These are phyloP conservation scores for Fusarium falciforme DNA, from an alignment of 2,329 filamentous ascomycete species.

Conservation along the genomic window DNA sequence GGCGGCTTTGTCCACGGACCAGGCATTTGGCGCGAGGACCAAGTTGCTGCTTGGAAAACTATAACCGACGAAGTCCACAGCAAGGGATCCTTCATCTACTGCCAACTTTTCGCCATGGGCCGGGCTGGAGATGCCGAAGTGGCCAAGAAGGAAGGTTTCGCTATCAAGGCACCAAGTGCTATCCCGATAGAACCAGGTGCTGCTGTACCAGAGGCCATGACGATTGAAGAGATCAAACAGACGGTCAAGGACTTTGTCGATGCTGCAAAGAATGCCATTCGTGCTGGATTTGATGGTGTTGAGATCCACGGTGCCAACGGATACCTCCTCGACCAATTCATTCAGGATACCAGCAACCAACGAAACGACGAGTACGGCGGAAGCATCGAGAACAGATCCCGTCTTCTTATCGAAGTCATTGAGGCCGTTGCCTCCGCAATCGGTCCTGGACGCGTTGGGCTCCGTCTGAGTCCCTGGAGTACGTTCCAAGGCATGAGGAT, in stretches of 20 bases:
- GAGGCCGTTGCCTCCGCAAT: slow-evolving; percentile 49
- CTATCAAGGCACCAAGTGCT: slow-evolving; percentile 43
- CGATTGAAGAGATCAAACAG: slow-evolving; percentile 70
- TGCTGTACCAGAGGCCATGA: slow-evolving; percentile 71
- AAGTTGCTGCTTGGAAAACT: slow-evolving; percentile 69
- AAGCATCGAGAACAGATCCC: slow-evolving; percentile 61
- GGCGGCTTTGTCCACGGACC: slow-evolving; percentile 59
- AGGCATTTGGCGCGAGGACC: slow-evolving; percentile 67
- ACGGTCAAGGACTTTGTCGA: slow-evolving; percentile 68
- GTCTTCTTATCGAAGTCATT: slow-evolving; percentile 64
- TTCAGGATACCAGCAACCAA: slow-evolving; percentile 61
- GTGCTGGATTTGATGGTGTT: slow-evolving; percentile 76
- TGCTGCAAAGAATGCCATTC: slow-evolving; percentile 65
- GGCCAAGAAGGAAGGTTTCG: slow-evolving; percentile 42
- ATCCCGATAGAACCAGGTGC: slow-evolving; percentile 58
- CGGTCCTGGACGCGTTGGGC: slow-evolving; percentile 63
- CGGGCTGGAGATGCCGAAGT: slow-evolving; percentile 57
- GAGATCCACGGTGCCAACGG: slow-evolving; percentile 70
- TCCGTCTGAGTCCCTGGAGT: slow-evolving; percentile 71
- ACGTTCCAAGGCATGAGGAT: slow-evolving; percentile 73
- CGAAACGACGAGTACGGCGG: slow-evolving; percentile 66
- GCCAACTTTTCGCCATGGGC: slow-evolving; percentile 72
- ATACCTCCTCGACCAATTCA: slow-evolving; percentile 72
- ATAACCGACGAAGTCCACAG: slow-evolving; percentile 73
- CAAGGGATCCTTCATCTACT: slow-evolving; percentile 69